A percentile compares a stretch with the other conserved stretches of the same genome.
Conservation (phyloP, 176 grass and related monocot genomes). For the Guadua angustifolia region DNA sequence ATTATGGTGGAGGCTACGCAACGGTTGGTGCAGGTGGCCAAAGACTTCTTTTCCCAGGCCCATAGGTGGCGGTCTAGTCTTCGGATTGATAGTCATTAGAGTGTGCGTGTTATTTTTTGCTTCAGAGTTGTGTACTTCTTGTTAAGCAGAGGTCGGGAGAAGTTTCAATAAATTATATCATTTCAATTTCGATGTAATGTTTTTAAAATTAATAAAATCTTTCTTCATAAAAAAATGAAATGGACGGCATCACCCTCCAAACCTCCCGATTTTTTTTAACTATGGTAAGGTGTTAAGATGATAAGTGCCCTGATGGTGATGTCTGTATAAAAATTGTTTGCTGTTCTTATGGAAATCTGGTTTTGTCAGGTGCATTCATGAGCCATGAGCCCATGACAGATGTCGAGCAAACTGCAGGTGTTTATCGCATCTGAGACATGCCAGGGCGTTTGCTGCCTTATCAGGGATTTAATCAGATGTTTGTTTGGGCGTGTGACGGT, state of each 20-base stretch:
- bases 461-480: neutral
- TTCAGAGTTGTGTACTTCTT: no score
- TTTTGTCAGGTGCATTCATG: neutral
- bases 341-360: neutral
- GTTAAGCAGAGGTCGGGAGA: no score
- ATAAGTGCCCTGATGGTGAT: neutral
- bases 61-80: no score
- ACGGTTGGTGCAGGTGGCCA: no score
- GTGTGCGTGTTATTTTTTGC: no score
- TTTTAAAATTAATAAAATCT: no score
- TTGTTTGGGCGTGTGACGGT: neutral
- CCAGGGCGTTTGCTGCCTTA: neutral
- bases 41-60: no score
- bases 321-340: neutral
- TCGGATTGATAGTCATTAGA: no score
- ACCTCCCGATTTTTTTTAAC: slow-evolving; percentile 39
- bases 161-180: no score
- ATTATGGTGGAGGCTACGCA: no score
- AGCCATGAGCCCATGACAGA: neutral
- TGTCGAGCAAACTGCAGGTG: neutral
- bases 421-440: neutral
- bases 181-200: no score
- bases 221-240: no score
- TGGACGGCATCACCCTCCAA: slow-evolving; percentile 73
- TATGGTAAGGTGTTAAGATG: neutral